These are phyloP conservation scores for Tillandsia leiboldiana DNA, from an alignment of 176 grass and related monocot genomes.

Conservation along the genomic window DNA sequence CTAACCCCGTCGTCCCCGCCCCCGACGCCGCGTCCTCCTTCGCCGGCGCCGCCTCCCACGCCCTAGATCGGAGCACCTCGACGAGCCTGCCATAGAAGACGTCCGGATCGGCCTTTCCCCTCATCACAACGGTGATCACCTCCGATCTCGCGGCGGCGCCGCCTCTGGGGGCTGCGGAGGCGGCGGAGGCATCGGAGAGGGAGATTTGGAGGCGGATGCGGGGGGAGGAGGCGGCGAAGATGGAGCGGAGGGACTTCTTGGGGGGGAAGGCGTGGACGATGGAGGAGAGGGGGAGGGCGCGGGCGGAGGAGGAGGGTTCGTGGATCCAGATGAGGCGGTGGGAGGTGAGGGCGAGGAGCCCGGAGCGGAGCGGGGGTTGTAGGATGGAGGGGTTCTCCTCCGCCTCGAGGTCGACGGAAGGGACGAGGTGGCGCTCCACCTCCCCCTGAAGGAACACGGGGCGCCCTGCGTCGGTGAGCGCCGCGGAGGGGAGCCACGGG, in stretches of 20 bases:
- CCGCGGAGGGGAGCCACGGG: conserved; percentile 36
- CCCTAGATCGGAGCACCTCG: conserved; percentile 64
- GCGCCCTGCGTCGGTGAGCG: conserved; percentile 67
- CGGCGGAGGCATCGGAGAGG: conserved; percentile 19
- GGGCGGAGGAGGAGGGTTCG: conserved; percentile 50
- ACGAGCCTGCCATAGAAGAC: conserved; percentile 74
- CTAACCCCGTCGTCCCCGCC: not conserved
- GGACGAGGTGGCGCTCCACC: conserved; percentile 70
- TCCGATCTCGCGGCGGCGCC: conserved; percentile 37
- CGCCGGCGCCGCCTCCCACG: conserved; percentile 46
- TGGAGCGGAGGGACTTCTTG: conserved; percentile 37
- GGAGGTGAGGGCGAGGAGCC: conserved; percentile 82
- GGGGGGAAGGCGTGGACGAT: conserved; percentile 56
- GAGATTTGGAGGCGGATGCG: conserved; percentile 72
- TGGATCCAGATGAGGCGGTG: conserved; percentile 86
- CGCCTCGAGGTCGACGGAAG: conserved; percentile 60
- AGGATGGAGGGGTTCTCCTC: conserved; percentile 47
- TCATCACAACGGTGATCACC: conserved; percentile 59
- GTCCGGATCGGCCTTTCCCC: conserved; percentile 74
- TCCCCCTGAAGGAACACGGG: conserved; percentile 58
- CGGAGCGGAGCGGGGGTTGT: conserved; percentile 32
- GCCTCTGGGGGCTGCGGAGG: not conserved
- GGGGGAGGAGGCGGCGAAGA: conserved; percentile 34
- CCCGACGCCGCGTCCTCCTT: not conserved
- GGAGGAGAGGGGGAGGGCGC: conserved; percentile 46